Conservation (phyloP, 129 eudicot genomes). For the Arctium minus region DNA sequence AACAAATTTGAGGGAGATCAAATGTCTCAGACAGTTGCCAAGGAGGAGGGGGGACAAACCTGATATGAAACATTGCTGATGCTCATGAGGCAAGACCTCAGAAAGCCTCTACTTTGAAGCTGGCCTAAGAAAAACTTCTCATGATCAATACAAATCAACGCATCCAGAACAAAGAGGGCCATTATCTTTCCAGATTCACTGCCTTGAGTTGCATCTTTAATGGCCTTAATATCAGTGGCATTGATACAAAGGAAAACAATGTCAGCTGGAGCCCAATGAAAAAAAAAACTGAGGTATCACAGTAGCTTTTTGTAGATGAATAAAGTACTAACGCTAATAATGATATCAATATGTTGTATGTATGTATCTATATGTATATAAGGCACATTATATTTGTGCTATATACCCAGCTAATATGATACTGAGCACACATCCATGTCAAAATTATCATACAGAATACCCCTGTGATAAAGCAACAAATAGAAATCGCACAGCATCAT, state of each 20-base stretch:
- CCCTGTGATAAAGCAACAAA: too few relatives aligned
- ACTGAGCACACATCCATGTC: not conserved
- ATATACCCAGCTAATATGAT: not conserved
- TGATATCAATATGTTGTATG: not conserved
- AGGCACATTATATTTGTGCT: not conserved
- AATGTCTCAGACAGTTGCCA: not conserved
- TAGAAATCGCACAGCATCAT: too few relatives aligned
- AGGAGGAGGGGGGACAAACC: slow-evolving; percentile 31
- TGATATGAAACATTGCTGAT: slow-evolving; percentile 67
- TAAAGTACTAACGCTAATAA: not conserved
- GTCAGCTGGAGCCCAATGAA: not conserved
- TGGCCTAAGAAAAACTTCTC: slow-evolving; percentile 90
- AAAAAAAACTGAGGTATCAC: not conserved
- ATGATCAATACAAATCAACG: slow-evolving; percentile 79
- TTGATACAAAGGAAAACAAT: not conserved
- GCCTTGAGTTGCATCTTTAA: slow-evolving; percentile 85
- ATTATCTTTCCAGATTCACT: slow-evolving; percentile 92
- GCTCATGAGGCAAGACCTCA: slow-evolving; percentile 73
- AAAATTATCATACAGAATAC: too few relatives aligned
- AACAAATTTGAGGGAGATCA: not conserved
- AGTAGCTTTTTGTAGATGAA: not conserved
- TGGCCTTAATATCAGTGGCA: slow-evolving; percentile 38
- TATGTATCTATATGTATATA: too few relatives aligned
- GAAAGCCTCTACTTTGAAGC: slow-evolving; percentile 97
- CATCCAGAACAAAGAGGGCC: slow-evolving; percentile 75